Conservation (phyloP, 345 rosid species). For the Citrus unshiu region DNA sequence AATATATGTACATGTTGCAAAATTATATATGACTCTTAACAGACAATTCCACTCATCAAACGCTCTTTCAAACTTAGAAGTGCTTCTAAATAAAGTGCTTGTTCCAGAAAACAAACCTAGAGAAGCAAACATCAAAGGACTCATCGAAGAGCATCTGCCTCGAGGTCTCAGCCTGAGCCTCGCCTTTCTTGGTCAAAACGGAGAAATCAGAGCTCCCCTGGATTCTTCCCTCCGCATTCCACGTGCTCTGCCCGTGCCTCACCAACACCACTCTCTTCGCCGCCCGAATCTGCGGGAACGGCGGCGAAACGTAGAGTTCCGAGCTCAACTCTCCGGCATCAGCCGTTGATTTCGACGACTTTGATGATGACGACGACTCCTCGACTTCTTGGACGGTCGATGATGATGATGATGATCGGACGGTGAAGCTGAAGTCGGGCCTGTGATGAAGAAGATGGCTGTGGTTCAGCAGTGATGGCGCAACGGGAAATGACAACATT, state of each 20-base stretch:
- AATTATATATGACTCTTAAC: no score
- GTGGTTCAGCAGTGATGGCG: conserved; percentile 28
- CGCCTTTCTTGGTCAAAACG: conserved; percentile 81
- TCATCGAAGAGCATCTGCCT: conserved; percentile 85
- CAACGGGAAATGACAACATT: conserved; percentile 50
- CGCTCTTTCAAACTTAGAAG: no score
- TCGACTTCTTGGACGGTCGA: conserved; percentile 29
- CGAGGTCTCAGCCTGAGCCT: conserved; percentile 83
- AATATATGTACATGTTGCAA: no score
- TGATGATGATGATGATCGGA: conserved; percentile 40
- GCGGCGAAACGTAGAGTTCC: conserved; percentile 29
- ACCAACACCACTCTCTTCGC: conserved; percentile 87
- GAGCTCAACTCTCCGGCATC: conserved; percentile 19
- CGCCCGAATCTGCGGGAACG: conserved; percentile 44
- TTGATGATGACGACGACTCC: conserved; percentile 1
- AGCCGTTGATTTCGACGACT: conserved; percentile 7
- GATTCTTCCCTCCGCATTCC: conserved; percentile 91
- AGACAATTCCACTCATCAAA: no score
- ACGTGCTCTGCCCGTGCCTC: conserved; percentile 97
- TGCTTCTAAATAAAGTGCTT: no score
- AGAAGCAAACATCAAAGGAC: conserved; percentile 76
- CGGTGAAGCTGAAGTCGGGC: conserved; percentile 20
- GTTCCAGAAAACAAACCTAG: conserved; percentile 38
- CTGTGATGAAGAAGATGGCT: conserved; percentile 20
- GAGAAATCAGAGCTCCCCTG: conserved; percentile 95